A percentile compares a stretch with the other conserved stretches of the same genome.
Evolutionary conservation across 179 eudicot species (phyloP).

Genomic region (Pouteria campechiana): DNA sequence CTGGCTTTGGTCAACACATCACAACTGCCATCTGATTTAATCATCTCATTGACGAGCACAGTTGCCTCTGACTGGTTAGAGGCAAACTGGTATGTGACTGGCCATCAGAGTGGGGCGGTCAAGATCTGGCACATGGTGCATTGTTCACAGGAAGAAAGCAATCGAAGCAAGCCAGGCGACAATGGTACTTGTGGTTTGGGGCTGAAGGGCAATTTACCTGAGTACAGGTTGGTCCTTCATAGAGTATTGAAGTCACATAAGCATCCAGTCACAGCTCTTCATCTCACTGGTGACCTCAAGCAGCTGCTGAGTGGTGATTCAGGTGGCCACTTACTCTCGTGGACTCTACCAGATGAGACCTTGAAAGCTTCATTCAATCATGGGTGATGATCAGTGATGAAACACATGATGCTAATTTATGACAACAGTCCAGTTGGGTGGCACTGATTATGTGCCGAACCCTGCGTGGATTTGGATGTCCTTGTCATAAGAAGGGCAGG

Average conservation of each 20-base stretch:
- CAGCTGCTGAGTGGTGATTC: constrained; percentile 87
- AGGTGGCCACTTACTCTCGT: constrained; percentile 70
- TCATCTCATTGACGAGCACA: constrained; percentile 66
- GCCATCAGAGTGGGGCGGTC: constrained; percentile 93
- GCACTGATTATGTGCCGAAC: not conserved
- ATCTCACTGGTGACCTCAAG: constrained; percentile 63
- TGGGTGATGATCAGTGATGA: constrained; percentile 27
- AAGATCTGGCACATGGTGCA: constrained; percentile 95
- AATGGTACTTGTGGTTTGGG: constrained; percentile 30
- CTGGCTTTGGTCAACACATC: constrained; percentile 85
- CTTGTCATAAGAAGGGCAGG: not conserved
- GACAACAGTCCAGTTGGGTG: constrained; percentile 1
- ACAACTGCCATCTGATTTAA: constrained; percentile 84
- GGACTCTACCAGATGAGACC: constrained; percentile 83
- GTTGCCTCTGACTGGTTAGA: constrained; percentile 80
- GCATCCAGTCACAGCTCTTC: constrained; percentile 81
- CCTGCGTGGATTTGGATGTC: not conserved
- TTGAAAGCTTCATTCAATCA: constrained; percentile 42
- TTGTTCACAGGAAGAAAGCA: constrained; percentile 30
- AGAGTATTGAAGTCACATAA: constrained; percentile 79
- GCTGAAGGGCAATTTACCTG: constrained; percentile 50
- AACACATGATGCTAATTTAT: not conserved
- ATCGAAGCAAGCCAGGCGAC: constrained; percentile 21
- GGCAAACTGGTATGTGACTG: constrained; percentile 82
- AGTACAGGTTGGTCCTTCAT: constrained; percentile 63